Evolutionary conservation across 108 stramenopile species (phyloP).

Genomic region (Cyclostephanos invisitatus): DNA sequence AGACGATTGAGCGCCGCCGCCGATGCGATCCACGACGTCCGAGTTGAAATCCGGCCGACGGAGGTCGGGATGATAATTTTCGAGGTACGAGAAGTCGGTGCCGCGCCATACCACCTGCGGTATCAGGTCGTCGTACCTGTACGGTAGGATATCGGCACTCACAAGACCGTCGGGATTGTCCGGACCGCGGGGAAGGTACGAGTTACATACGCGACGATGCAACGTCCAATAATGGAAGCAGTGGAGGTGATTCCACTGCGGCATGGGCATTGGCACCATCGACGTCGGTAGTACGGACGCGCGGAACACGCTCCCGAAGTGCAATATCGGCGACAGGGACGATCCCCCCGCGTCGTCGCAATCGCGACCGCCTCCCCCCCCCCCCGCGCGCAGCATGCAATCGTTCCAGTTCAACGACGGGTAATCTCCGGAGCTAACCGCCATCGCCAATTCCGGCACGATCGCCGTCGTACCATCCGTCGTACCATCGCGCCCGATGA

Average conservation of each 20-base stretch:
- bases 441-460: conserved; percentile 6
- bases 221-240: conserved; percentile 28
- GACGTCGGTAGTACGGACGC: conserved; percentile 13
- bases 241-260: conserved; percentile 25
- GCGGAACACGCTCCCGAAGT: conserved; percentile 30
- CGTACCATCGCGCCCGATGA: too few species aligned
- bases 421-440: conserved; percentile 28
- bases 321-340: conserved; percentile 23
- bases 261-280: conserved; percentile 40
- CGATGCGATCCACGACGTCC: conserved; percentile 7
- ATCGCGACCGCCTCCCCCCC: background rate
- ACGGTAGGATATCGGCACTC: conserved; percentile 10
- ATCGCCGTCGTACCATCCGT: too few species aligned
- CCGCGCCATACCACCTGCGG: conserved; percentile 42
- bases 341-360: conserved; percentile 7
- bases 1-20: too few species aligned
- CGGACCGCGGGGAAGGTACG: conserved; percentile 5
- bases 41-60: conserved; percentile 19
- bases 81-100: conserved; percentile 17
- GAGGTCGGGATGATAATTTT: conserved; percentile 2
- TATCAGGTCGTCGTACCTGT: conserved; percentile 21
- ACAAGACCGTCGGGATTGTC: conserved; percentile 20
- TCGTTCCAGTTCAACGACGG: conserved; percentile 19
- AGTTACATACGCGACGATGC: conserved; percentile 8
- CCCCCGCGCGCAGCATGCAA: conserved; percentile 10